Evolutionary conservation across 164 flowering plant genomes (phyloP), one percentile per base, ranked within the genome.

Genomic region (Vitis rotundifolia): DNA sequence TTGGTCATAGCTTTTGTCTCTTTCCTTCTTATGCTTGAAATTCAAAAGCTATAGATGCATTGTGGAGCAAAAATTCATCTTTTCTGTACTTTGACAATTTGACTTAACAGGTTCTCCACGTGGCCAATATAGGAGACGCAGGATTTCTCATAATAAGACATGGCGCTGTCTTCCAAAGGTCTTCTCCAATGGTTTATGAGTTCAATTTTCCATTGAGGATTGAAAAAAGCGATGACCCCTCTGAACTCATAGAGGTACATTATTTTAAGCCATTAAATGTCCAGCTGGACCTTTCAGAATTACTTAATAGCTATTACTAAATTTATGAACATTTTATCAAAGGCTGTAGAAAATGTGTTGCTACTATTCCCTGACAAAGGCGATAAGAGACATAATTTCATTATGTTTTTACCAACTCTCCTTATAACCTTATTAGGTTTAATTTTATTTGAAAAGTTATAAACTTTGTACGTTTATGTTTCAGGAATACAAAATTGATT

Each of bases 121-220:
- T 82, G 64, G 93, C 86, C 48, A 91, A 87, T 80, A 78, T 93
- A 74, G 98, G 98, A 44, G 88, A 93, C 69, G 80, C 95, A 3
- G 94, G 97, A 19, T 87, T 90, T 71, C 62, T 90, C 61, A 67
- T 94, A 60, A 75, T 91, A 65, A 85, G 96, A 77, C 68, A 94
- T 81, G 91, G 89, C n/a, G 52, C 76, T 59, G 80, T 91, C 53
- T 74, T 76, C 54, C 66, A 66, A 55, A 85, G 77, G 73, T 94
- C 97, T 56, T 76, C 83, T 49, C 86, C 94, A 12, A 84, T 83
- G 88, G 59, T 85, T 66, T 82, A 90, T 70, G 94, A 80, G 56
- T 90, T 90, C 82, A 78, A 79, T 77, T 89, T 94, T 69, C 96
- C 97, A 1, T 11, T 85, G 15, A 91, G 75, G 66, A 81, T 94